phyloP scores from a whole-genome alignment of 2,329 filamentous ascomycete genomes.

The Gaeumannomyces tritici region DNA sequence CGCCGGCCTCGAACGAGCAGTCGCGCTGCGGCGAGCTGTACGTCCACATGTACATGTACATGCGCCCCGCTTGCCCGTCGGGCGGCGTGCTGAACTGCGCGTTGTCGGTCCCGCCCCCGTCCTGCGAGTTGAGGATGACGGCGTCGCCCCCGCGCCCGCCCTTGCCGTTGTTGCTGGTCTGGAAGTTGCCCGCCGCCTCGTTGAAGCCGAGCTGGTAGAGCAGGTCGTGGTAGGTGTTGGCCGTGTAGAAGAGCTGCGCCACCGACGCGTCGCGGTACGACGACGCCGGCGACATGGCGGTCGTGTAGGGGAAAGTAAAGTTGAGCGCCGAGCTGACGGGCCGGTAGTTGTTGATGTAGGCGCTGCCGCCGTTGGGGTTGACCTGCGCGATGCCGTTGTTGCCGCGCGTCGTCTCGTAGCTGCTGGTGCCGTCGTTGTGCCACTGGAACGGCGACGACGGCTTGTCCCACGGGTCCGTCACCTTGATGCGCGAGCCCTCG shows the following conservation, averaged over 20 bases:
- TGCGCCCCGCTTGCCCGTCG: constrained; percentile 40
- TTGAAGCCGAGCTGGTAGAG: constrained; percentile 48
- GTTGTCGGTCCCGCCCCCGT: constrained; percentile 44
- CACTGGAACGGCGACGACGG: constrained; percentile 41
- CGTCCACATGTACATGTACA: constrained; percentile 52
- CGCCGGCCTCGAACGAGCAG: constrained; percentile 47
- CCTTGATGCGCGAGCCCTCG: constrained; percentile 30
- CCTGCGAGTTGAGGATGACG: constrained; percentile 47
- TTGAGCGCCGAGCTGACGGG: constrained; percentile 29
- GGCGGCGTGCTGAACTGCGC: constrained; percentile 46
- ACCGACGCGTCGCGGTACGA: constrained; percentile 46
- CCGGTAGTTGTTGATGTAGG: constrained; percentile 39
- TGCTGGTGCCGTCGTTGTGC: constrained; percentile 34
- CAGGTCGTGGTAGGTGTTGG: constrained; percentile 50
- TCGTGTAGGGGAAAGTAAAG: constrained; percentile 37
- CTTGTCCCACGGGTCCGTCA: constrained; percentile 38
- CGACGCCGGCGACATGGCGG: constrained; percentile 20
- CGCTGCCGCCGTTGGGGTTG: constrained; percentile 34
- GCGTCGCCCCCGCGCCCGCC: constrained; percentile 42
- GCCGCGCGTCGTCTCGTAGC: constrained; percentile 43
- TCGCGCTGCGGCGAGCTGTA: constrained; percentile 37
- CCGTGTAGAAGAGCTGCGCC: constrained; percentile 51
- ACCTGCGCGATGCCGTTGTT: constrained; percentile 50
- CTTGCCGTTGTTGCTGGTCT: constrained; percentile 43
- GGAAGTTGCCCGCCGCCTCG: constrained; percentile 50